phyloP scores from a whole-genome alignment of 73 alveolate genomes.

The Paramecium bursaria region DNA sequence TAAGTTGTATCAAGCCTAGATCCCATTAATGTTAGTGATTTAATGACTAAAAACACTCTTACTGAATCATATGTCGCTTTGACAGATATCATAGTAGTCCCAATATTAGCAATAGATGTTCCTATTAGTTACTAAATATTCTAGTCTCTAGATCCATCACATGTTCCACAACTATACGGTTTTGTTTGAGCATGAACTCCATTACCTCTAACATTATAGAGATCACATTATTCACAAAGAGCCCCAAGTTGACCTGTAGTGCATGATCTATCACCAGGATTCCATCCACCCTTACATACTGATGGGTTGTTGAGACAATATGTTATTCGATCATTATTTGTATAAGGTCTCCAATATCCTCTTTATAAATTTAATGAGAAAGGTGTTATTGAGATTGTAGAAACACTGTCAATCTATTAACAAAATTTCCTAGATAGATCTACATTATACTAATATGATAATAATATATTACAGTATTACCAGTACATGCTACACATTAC shows the following conservation, averaged over 20 bases:
- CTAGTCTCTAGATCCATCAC: slow-evolving; percentile 17
- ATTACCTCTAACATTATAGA: not conserved
- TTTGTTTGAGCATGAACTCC: slow-evolving; percentile 49
- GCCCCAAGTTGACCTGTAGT: slow-evolving; percentile 68
- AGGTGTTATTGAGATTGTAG: not conserved
- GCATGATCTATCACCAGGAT: slow-evolving; percentile 67
- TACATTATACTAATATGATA: slow-evolving; percentile 42
- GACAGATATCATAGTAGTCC: slow-evolving; percentile 48
- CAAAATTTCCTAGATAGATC: not conserved
- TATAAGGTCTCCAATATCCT: slow-evolving; percentile 71
- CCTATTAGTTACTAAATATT: slow-evolving; percentile 30
- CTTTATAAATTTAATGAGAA: not conserved
- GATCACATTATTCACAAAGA: slow-evolving; percentile 65
- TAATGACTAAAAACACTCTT: not conserved
- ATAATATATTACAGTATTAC: too few relatives aligned
- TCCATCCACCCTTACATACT: slow-evolving; percentile 64
- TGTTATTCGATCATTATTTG: not conserved
- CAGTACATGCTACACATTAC: slow-evolving; percentile 22
- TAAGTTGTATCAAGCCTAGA: not conserved
- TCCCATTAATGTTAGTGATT: not conserved
- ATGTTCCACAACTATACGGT: slow-evolving; percentile 58
- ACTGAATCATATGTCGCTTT: slow-evolving; percentile 57
- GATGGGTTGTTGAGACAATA: slow-evolving; percentile 7
- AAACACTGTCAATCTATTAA: not conserved
- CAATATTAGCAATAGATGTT: slow-evolving; percentile 10